Base-by-base conservation (phyloP, 177 flowering plant species). In the Tripterygium wilfordii region DNA sequence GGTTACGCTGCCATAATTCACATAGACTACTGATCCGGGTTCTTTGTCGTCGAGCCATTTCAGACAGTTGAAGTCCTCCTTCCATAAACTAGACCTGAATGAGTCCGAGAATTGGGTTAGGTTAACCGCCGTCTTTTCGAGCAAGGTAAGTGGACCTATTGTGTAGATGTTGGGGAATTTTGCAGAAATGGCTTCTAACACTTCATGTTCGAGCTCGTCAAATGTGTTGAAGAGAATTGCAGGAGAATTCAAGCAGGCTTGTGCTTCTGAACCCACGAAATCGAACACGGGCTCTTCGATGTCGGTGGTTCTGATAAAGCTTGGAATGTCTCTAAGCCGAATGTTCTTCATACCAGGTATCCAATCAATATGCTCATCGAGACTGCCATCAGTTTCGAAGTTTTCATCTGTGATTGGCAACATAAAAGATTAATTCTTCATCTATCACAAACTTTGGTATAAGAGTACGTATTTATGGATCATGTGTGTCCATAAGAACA, bases 1-100 rank as follows among this genome's bases (percentile, higher is more conserved):
- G 0, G 74, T 46, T 1, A 61, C 29, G 18, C 77, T 68, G 0
- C 79, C 79, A 20, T 49, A 68, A 36, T 71, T 75, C 9, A 75
- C 71, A 8, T 62, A 71, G 15, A 66, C 48, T 0, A 71, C 80
- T 0, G 72, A 65, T 3, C 49, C 39, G 18, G 64, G 61, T 13
- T 55, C 61, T 9, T 22, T 37, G 5, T 24, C 9, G 26, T 68
- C 61, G 1, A 75, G 61, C 80, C 80, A 75, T 10, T 62, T 39
- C 0, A 72, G 22, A 15, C 67, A 60, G 0, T 21, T 17, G 0
- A 35, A 6, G 20, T 68, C 68, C 30, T 67, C 64, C 42, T 58
- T 63, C 75, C 77, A 71, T 2, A 71, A 20, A 19, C 44, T 72
- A 3, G 65, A 36, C 3, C 49, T 50, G 10, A 15, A 33, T 15